A percentile compares a stretch with the other conserved stretches of the same genome.
phyloP scores from a whole-genome alignment of 345 rosid genomes.

The Leavenworthia alabamica region DNA sequence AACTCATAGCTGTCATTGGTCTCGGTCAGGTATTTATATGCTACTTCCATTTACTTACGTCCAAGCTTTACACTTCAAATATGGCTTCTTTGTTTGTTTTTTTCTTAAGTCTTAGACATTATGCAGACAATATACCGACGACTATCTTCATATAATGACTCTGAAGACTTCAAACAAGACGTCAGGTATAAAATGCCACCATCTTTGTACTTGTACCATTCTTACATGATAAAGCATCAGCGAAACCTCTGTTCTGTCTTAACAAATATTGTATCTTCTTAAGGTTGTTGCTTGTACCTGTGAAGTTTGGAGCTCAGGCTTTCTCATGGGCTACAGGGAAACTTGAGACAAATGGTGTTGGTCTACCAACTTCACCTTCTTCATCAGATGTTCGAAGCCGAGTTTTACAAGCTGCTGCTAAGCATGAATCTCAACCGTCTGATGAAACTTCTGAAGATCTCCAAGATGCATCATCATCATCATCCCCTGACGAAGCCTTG shows the following conservation, averaged over 20 bases:
- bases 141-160: constrained; percentile 51
- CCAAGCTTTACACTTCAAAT: background rate
- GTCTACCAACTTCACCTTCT: constrained; percentile 92
- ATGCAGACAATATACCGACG: constrained; percentile 64
- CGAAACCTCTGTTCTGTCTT: background rate
- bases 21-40: constrained; percentile 51
- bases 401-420: constrained; percentile 87
- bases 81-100: background rate
- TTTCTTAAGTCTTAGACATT: constrained; percentile 13
- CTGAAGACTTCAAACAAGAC: constrained; percentile 68
- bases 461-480: constrained; percentile 21
- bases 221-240: background rate
- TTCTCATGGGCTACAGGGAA: constrained; percentile 83
- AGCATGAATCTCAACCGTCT: constrained; percentile 84
- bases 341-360: constrained; percentile 68
- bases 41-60: background rate
- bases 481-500: constrained; percentile 16
- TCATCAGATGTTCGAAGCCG: constrained; percentile 72
- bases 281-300: constrained; percentile 63
- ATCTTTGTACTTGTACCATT: background rate
- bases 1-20: constrained; percentile 70
- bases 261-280: background rate
- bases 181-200: constrained; percentile 48
- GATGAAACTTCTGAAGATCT: constrained; percentile 39
- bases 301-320: constrained; percentile 61